Conservation (phyloP, 495 filamentous ascomycete genomes). For the Friedmanniomyces endolithicus region DNA sequence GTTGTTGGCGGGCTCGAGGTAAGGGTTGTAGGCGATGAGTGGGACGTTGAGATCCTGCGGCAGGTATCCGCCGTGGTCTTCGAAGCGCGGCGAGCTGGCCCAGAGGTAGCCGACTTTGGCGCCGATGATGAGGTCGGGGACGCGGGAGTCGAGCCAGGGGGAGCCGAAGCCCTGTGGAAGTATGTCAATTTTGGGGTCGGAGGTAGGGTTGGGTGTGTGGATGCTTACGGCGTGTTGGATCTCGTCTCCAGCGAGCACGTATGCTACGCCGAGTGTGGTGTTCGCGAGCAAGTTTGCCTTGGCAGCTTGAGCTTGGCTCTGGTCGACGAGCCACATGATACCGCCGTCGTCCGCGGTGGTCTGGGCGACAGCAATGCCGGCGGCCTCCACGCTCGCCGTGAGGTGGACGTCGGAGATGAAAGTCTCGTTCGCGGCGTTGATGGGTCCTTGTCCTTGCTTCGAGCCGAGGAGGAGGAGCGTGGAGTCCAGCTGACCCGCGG, state of each 20-base stretch:
- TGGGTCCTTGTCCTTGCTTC: conserved; percentile 1
- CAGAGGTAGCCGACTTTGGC: background rate
- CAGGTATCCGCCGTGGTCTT: background rate
- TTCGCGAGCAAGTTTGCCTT: background rate
- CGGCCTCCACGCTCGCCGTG: background rate
- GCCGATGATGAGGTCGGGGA: background rate
- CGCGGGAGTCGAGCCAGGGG: background rate
- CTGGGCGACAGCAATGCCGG: background rate
- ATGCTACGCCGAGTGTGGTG: background rate
- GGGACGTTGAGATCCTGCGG: background rate
- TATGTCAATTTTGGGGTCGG: too few relatives aligned
- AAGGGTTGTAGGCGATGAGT: background rate
- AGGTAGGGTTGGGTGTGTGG: too few relatives aligned
- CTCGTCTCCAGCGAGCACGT: background rate
- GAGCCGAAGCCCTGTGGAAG: background rate
- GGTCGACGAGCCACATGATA: background rate
- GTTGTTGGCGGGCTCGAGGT: background rate
- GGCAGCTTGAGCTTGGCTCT: background rate
- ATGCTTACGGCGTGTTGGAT: background rate
- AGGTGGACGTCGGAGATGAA: background rate
- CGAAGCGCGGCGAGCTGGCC: background rate
- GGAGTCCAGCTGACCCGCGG: background rate
- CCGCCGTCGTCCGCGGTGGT: background rate
- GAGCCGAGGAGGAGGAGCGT: background rate
- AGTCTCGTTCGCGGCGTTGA: background rate